Percentiles rank a stretch among this genome's conserved stretches.
These are phyloP conservation scores for Crithidia mellificae DNA, from an alignment of 208 protist genomes.

Conservation along the genomic window DNA sequence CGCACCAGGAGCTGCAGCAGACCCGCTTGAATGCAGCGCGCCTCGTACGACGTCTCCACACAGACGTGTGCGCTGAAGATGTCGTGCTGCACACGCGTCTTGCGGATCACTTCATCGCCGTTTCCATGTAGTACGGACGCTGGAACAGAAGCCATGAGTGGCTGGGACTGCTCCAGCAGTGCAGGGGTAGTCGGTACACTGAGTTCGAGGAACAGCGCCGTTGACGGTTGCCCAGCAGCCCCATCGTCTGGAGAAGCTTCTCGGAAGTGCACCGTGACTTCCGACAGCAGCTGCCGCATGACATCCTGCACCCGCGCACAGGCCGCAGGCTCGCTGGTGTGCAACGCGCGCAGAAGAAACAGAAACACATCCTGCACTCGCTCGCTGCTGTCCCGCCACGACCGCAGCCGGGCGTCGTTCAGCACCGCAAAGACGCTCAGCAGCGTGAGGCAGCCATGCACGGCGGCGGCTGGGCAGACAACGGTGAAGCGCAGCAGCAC, in stretches of 20 bases:
- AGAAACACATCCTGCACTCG: conserved; percentile 41
- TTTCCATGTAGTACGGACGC: background rate
- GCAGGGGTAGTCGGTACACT: background rate
- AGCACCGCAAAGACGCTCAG: conserved; percentile 57
- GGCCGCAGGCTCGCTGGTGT: conserved; percentile 9
- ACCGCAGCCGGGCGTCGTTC: conserved; percentile 22
- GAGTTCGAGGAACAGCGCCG: conserved; percentile 19
- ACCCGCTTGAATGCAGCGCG: conserved; percentile 28
- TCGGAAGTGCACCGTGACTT: conserved; percentile 25
- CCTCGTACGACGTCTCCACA: conserved; percentile 33
- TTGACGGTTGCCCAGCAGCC: background rate
- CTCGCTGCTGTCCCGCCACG: conserved; percentile 28
- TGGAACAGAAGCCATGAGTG: background rate
- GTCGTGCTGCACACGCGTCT: background rate
- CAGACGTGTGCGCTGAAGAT: conserved; percentile 19
- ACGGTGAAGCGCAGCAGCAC: conserved; percentile 55
- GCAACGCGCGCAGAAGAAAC: conserved; percentile 33
- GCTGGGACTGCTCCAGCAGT: background rate
- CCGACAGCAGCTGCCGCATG: conserved; percentile 16
- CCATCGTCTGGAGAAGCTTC: background rate
- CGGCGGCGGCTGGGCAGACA: conserved; percentile 35
- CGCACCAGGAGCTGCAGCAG: conserved; percentile 25
- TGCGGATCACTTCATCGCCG: background rate
- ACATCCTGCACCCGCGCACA: conserved; percentile 16
- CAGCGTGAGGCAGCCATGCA: conserved; percentile 60